Evolutionary conservation across 2,329 filamentous ascomycete species (phyloP), one percentile per base, ranked within the genome.

Genomic region (Cercospora sp.): DNA sequence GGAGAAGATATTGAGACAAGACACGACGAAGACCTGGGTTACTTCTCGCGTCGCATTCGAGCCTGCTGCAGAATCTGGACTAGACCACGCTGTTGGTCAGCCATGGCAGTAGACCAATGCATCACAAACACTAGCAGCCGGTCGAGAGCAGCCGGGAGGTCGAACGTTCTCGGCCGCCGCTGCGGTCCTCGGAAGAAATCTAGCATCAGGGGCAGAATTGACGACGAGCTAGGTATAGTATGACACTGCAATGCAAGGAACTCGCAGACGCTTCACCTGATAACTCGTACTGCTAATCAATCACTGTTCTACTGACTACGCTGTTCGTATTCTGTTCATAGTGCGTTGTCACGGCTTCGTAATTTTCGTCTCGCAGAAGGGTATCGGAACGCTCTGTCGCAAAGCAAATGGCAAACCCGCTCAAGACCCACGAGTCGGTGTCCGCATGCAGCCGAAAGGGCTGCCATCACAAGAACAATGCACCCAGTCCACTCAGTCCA

Each of bases 141-240:
- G 26, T 3, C 13, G 23, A 18, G 26, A 59, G 53, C 53, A 26
- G 26, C 12, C 5, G n/a, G 31, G 12, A 12, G 53, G 13, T 23
- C 23, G 26, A 28, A 57, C 28, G 13, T n/a, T 5, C 48, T 53
- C 20, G 3, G 4, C 48, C 20, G 48, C 23, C 6, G 23, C 20
- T 55, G 12, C 26, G 23, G 45, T 26, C 23, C 12, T 55, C 20
- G 23, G 12, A 57, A 53, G 53, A 5, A 16, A 58, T 45, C 63
- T 51, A 67, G 67, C 69, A 69, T 64, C 65, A 67, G 67, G 67
- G 67, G 68, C 39, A 64, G 69, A 67, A 66, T 71, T 64, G 48
- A 55, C 20, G 48, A 60, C n/a, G 60, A 31, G 57, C 58, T 60
- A 65, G 65, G 69, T 68, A 65, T 57, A 65, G 67, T 48, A 60